Evolutionary conservation across 139 green algal species (phyloP).

Genomic region (Nannochloris sp.): DNA sequence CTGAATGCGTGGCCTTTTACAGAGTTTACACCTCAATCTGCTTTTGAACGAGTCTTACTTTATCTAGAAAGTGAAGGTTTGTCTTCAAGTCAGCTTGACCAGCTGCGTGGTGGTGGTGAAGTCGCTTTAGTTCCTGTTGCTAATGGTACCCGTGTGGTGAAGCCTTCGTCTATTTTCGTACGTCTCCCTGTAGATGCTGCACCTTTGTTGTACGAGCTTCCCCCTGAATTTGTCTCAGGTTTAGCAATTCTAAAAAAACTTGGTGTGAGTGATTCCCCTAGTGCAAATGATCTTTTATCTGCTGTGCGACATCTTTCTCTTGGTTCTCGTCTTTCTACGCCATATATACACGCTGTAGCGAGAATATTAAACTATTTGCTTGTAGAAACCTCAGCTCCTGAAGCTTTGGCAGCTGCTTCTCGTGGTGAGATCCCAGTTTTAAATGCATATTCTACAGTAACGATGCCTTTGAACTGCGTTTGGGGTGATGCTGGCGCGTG

Average conservation of each 20-base stretch:
- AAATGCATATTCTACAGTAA: neutral
- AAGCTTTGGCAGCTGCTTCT: neutral
- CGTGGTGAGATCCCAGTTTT: neutral
- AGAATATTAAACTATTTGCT: neutral
- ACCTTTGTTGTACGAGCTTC: neutral
- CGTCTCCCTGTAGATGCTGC: neutral
- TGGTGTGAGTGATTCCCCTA: neutral
- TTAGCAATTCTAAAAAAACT: neutral
- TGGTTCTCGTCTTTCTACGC: neutral
- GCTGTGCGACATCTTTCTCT: neutral
- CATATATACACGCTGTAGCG: neutral
- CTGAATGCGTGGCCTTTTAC: neutral
- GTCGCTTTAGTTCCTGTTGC: neutral
- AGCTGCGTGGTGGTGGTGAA: neutral
- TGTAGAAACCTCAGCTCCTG: neutral
- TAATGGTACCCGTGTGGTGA: neutral
- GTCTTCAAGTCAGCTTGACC: neutral
- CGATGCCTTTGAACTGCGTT: neutral
- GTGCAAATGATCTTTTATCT: neutral
- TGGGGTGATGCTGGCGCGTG: neutral
- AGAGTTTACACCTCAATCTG: neutral
- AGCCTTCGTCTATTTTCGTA: neutral
- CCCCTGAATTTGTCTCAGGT: neutral
- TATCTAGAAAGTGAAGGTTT: neutral
- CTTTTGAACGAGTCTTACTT: neutral